These are phyloP conservation scores for Fomitopsis pinicola DNA, from an alignment of 1,284 basidiomycete genomes.

Conservation along the genomic window DNA sequence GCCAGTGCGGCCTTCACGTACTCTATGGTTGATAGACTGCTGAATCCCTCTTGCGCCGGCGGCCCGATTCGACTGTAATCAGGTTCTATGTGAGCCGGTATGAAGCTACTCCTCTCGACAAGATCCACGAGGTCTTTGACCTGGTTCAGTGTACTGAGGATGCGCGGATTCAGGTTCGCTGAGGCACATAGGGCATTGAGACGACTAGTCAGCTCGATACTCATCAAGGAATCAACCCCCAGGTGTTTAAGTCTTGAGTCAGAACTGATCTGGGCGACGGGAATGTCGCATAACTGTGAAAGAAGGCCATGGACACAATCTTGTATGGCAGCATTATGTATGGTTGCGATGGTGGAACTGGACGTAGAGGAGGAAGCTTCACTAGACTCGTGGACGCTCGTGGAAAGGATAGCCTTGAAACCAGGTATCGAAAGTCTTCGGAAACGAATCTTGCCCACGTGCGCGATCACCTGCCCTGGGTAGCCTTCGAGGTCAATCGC, in stretches of 20 bases:
- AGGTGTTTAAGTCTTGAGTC: constrained; percentile 38
- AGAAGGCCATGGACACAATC: constrained; percentile 26
- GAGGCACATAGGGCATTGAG: constrained; percentile 33
- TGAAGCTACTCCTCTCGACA: neutral
- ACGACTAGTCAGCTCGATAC: constrained; percentile 43
- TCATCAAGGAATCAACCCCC: constrained; percentile 55
- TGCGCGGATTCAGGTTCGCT: constrained; percentile 27
- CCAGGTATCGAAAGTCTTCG: constrained; percentile 44
- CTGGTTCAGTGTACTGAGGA: constrained; percentile 23
- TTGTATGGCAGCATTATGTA: neutral
- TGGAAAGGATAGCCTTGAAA: constrained; percentile 41
- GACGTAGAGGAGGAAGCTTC: neutral
- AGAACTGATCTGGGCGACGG: constrained; percentile 23
- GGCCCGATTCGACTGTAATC: neutral
- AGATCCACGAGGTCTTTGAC: constrained; percentile 12
- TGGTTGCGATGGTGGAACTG: neutral
- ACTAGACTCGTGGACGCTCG: constrained; percentile 1
- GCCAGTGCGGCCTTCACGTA: constrained; percentile 41
- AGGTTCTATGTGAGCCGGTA: neutral
- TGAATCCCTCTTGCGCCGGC: neutral
- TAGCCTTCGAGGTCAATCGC: constrained; percentile 36
- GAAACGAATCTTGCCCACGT: constrained; percentile 53
- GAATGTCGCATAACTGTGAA: constrained; percentile 40
- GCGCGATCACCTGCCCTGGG: constrained; percentile 41
- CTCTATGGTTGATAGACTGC: no score